Conservation (phyloP, 345 rosid genomes). For the Leavenworthia alabamica region DNA sequence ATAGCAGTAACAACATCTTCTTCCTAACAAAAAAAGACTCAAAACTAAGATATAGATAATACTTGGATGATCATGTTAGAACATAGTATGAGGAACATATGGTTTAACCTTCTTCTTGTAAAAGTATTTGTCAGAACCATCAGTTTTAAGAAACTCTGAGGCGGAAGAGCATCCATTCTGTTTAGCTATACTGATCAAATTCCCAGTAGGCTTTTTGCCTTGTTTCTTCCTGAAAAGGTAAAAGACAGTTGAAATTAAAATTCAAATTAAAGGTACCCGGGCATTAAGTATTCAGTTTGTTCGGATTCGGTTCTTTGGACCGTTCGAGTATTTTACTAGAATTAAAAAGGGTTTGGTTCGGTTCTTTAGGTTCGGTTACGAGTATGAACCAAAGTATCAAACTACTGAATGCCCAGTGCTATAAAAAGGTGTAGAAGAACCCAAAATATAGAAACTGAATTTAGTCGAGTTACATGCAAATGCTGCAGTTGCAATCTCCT, state of each 20-base stretch:
- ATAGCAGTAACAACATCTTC: not conserved
- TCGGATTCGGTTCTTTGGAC: too few relatives aligned
- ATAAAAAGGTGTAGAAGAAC: too few relatives aligned
- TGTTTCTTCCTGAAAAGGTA: constrained; percentile 50
- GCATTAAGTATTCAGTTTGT: too few relatives aligned
- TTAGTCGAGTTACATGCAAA: constrained; percentile 50
- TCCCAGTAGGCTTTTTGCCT: constrained; percentile 72
- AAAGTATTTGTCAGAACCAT: constrained; percentile 36
- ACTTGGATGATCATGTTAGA: not conserved
- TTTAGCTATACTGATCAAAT: constrained; percentile 52
- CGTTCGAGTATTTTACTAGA: too few relatives aligned
- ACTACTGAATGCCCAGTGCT: too few relatives aligned
- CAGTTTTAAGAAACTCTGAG: constrained; percentile 48
- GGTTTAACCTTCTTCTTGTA: constrained; percentile 22
- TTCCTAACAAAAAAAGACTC: not conserved
- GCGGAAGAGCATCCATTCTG: constrained; percentile 64
- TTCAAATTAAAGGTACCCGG: not conserved
- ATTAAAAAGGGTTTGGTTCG: too few relatives aligned
- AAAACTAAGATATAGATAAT: not conserved
- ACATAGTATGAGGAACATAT: constrained; percentile 21
- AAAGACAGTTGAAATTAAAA: not conserved
- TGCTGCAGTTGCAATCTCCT: constrained; percentile 79
- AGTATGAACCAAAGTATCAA: too few relatives aligned
- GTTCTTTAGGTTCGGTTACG: too few relatives aligned
- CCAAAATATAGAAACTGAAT: not conserved